phyloP scores from a whole-genome alignment of 2,329 filamentous ascomycete species.

The Blastomyces percursus region DNA sequence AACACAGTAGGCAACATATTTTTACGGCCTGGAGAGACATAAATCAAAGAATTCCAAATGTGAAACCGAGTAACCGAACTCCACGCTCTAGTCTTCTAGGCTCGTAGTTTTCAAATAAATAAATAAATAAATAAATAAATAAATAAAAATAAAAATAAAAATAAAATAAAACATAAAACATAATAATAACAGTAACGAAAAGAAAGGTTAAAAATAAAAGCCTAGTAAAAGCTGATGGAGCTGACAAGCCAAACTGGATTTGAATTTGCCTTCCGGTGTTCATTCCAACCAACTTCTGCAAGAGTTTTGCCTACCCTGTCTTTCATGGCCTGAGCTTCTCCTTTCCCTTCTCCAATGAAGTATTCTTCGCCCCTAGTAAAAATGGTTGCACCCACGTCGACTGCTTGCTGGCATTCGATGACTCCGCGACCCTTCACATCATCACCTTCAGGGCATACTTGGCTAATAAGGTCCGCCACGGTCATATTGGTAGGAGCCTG shows the following conservation, averaged over 20 bases:
- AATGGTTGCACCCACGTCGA: constrained; percentile 36
- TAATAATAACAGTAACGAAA: not conserved
- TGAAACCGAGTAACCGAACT: not conserved
- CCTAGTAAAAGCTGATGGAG: constrained; percentile 5
- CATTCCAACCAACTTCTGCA: constrained; percentile 50
- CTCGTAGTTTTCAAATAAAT: not conserved
- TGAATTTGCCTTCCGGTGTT: constrained; percentile 17
- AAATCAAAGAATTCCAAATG: not conserved
- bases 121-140: not conserved
- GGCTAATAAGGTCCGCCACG: constrained; percentile 46
- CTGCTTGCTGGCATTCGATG: constrained; percentile 43
- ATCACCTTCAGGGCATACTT: constrained; percentile 37
- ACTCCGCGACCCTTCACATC: constrained; percentile 41
- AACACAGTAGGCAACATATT: not conserved
- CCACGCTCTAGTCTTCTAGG: not conserved
- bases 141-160: not conserved
- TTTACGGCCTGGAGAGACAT: not conserved
- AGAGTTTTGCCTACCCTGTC: constrained; percentile 41
- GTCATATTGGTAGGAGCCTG: constrained; percentile 45
- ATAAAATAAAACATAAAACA: not conserved
- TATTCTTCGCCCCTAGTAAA: constrained; percentile 51
- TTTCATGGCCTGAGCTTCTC: constrained; percentile 22
- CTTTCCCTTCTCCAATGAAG: constrained; percentile 30
- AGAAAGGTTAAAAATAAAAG: not conserved
- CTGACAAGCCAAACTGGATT: constrained; percentile 18